Percentiles rank a stretch among this genome's conserved stretches.
Evolutionary conservation across 345 rosid species (phyloP).

Genomic region (Barbarea vulgaris): DNA sequence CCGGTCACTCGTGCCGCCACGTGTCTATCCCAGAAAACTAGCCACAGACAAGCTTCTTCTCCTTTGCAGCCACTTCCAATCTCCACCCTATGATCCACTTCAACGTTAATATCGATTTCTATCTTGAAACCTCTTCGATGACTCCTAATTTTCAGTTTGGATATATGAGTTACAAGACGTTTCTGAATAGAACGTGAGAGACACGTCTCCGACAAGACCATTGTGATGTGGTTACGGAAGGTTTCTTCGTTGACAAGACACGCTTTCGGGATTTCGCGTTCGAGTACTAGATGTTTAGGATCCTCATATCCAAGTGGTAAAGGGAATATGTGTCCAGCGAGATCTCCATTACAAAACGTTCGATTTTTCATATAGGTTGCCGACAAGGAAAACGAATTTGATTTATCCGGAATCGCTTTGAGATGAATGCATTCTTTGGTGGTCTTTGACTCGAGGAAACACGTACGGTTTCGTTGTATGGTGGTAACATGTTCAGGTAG

Average conservation of each 20-base stretch:
- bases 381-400: constrained; percentile 2
- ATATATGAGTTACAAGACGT: background rate
- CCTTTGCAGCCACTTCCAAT: constrained; percentile 6
- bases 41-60: background rate
- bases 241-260: constrained; percentile 5
- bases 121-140: constrained; percentile 1
- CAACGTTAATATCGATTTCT: background rate
- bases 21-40: background rate
- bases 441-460: constrained; percentile 5
- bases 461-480: background rate
- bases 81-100: background rate
- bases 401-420: background rate
- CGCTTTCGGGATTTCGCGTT: background rate
- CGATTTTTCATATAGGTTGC: background rate
- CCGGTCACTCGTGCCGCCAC: background rate
- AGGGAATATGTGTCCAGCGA: constrained; percentile 4
- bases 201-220: constrained; percentile 9
- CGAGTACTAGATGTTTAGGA: background rate
- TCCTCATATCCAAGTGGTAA: background rate
- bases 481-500: background rate
- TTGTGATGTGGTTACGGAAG: background rate
- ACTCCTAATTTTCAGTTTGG: background rate
- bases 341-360: background rate
- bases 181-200: background rate
- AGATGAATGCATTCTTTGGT: constrained; percentile 2